A percentile compares a stretch with the other conserved stretches of the same genome.
These are phyloP conservation scores for Macrolepiota albuminosa DNA, from an alignment of 768 basidiomycete species.

Conservation along the genomic window DNA sequence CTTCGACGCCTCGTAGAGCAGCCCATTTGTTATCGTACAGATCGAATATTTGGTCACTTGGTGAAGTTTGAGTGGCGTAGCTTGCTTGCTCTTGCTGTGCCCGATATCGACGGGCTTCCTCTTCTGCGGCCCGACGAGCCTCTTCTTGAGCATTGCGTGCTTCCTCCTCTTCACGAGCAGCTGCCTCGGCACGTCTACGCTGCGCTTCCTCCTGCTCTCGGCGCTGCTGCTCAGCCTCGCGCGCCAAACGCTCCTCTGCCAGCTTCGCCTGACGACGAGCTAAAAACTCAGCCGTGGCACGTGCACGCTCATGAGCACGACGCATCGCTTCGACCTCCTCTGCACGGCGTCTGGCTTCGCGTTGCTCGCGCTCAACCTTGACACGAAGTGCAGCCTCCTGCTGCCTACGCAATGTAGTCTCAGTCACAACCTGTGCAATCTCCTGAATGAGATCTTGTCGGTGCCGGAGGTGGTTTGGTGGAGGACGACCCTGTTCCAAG, in stretches of 20 bases:
- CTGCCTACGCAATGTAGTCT: neutral
- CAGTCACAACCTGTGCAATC: neutral
- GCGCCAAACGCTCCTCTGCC: neutral
- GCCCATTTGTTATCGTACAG: slow-evolving; percentile 15
- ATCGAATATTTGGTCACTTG: slow-evolving; percentile 1
- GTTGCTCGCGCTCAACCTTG: neutral
- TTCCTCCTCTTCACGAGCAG: slow-evolving; percentile 6
- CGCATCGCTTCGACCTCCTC: neutral
- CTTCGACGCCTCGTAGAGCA: neutral
- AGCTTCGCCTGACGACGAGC: slow-evolving; percentile 1
- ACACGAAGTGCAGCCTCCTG: slow-evolving; percentile 1
- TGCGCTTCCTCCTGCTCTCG: slow-evolving; percentile 3
- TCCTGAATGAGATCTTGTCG: slow-evolving; percentile 6
- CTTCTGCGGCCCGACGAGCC: neutral
- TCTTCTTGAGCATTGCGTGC: slow-evolving; percentile 1
- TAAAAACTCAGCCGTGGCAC: neutral
- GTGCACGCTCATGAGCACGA: neutral
- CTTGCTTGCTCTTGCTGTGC: slow-evolving; percentile 2
- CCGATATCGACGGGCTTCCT: slow-evolving; percentile 1
- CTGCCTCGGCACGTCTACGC: slow-evolving; percentile 1
- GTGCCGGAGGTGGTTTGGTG: neutral
- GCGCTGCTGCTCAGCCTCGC: neutral
- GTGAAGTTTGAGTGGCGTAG: neutral
- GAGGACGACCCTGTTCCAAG: slow-evolving; percentile 3
- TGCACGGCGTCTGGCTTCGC: neutral